A percentile compares a stretch with the other conserved stretches of the same genome.
Conservation (phyloP, 176 grass and related monocot genomes). For the Oryza punctata region DNA sequence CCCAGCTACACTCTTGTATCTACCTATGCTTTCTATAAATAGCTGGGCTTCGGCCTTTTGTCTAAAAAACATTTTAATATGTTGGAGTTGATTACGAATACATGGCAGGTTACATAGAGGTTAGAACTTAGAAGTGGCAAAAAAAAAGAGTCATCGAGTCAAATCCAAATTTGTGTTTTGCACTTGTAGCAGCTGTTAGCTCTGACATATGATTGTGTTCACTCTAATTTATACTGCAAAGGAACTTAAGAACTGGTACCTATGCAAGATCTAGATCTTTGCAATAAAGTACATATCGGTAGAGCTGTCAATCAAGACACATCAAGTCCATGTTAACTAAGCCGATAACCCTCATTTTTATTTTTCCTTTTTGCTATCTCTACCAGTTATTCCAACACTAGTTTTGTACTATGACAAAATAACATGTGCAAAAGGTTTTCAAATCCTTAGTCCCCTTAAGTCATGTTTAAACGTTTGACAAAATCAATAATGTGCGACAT, state of each 20-base stretch:
- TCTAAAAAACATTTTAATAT: background rate
- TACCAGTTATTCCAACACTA: background rate
- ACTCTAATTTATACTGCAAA: background rate
- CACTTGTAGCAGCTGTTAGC: background rate
- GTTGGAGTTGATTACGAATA: background rate
- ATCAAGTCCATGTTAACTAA: background rate
- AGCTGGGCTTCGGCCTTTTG: too few relatives aligned
- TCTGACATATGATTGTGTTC: background rate
- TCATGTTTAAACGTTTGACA: slow-evolving; percentile 12
- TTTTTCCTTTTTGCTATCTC: background rate
- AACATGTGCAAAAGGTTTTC: background rate
- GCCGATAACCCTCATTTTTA: background rate
- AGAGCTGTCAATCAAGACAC: background rate
- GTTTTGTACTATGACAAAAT: background rate
- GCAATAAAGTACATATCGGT: background rate
- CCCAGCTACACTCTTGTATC: too few relatives aligned
- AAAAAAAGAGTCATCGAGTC: background rate
- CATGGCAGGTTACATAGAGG: background rate
- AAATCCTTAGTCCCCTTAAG: background rate
- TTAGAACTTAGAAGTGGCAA: background rate
- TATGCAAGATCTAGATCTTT: background rate
- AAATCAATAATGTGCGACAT: slow-evolving; percentile 1
- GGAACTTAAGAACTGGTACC: background rate
- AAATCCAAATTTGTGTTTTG: background rate
- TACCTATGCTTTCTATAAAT: too few relatives aligned